Evolutionary conservation across 176 grass and related monocot species (phyloP).

Genomic region (Pontederia paniculata): DNA sequence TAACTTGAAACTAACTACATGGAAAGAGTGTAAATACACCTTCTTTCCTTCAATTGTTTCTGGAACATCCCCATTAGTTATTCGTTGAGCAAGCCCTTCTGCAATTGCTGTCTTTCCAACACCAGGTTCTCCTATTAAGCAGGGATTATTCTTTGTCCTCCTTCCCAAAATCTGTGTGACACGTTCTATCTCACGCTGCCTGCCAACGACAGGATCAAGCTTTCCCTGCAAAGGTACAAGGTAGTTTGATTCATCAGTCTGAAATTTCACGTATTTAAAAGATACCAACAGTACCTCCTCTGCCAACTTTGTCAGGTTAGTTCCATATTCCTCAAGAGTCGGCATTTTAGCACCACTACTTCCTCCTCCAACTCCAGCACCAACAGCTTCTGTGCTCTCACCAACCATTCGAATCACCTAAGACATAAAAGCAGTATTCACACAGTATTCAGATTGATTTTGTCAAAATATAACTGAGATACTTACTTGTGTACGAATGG

Average conservation of each 20-base stretch:
- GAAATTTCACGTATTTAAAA: neutral
- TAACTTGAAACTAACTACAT: no score
- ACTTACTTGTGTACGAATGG: constrained; percentile 82
- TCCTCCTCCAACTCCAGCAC: constrained; percentile 86
- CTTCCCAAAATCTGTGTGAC: constrained; percentile 95
- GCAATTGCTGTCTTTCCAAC: constrained; percentile 96
- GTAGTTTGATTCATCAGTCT: neutral
- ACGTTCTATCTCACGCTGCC: constrained; percentile 79
- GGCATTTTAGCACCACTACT: constrained; percentile 94
- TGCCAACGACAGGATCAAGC: constrained; percentile 89
- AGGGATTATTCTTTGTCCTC: constrained; percentile 96
- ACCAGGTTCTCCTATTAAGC: constrained; percentile 90
- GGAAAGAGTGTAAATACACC: constrained; percentile 26
- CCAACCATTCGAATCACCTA: constrained; percentile 99
- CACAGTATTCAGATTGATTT: neutral
- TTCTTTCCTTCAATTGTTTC: constrained; percentile 99
- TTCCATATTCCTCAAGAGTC: constrained; percentile 96
- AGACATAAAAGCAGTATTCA: constrained; percentile 8
- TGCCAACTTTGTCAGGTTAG: constrained; percentile 94
- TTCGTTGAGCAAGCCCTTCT: constrained; percentile 88
- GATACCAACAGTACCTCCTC: constrained; percentile 56
- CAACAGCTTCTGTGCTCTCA: constrained; percentile 85
- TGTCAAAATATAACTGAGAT: neutral
- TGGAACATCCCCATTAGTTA: constrained; percentile 81
- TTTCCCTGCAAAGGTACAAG: constrained; percentile 43